Conservation (phyloP, 345 rosid species). For the Populus tremula region DNA sequence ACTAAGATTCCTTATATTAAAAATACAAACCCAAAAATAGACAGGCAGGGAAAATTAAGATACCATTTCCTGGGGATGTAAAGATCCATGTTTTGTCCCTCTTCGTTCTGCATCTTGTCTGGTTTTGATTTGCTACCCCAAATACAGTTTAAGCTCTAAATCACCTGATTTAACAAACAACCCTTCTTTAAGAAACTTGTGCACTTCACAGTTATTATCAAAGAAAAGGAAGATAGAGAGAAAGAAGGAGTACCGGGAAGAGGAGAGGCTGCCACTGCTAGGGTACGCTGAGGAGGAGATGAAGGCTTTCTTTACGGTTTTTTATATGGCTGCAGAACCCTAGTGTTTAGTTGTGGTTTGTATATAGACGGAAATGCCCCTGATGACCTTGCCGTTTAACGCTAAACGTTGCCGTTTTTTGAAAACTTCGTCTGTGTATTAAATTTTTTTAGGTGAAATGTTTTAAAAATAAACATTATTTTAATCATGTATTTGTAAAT, state of each 20-base stretch:
- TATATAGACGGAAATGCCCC: neutral
- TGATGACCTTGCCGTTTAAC: too few relatives aligned
- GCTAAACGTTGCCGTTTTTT: neutral
- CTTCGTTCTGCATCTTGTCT: conserved; percentile 94
- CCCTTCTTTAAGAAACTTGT: neutral
- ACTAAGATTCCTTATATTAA: neutral
- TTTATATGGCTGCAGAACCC: neutral
- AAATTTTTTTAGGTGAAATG: fast-evolving
- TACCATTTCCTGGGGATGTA: conserved; percentile 96
- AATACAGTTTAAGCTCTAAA: neutral
- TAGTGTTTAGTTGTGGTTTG: neutral
- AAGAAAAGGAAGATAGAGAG: neutral
- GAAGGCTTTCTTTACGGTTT: neutral
- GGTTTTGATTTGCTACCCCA: neutral
- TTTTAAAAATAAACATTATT: too few relatives aligned
- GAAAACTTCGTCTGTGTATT: too few relatives aligned
- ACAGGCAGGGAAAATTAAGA: neutral
- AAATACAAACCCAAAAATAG: neutral
- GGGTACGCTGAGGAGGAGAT: neutral
- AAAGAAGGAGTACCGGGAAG: neutral
- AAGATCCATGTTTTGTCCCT: conserved; percentile 77
- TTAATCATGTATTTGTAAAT: too few relatives aligned
- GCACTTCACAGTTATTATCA: neutral
- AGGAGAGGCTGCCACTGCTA: neutral
- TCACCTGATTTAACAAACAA: neutral